phyloP scores from a whole-genome alignment of 2,329 filamentous ascomycete genomes.

The Paraphaeosphaeria minitans region DNA sequence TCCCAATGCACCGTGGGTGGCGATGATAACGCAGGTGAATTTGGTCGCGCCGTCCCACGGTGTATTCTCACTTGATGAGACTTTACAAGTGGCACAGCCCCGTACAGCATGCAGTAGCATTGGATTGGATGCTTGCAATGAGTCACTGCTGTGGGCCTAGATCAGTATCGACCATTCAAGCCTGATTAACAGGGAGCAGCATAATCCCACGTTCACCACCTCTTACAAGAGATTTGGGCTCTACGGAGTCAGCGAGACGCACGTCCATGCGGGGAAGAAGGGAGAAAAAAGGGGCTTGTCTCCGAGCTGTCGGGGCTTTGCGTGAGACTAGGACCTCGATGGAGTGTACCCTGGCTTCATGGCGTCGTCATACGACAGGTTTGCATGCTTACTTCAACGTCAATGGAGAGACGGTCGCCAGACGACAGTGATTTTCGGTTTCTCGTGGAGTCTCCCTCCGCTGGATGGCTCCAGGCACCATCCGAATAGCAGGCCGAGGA shows the following conservation, averaged over 20 bases:
- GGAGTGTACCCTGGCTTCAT: neutral
- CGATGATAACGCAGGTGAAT: neutral
- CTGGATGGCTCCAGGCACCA: neutral
- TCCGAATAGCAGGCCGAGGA: neutral
- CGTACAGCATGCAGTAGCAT: neutral
- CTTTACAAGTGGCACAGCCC: neutral
- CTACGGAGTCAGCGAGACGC: too few species aligned
- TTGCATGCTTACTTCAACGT: neutral
- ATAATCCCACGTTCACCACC: too few species aligned
- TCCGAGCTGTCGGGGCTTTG: too few species aligned
- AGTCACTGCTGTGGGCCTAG: too few species aligned
- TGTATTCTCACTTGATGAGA: neutral
- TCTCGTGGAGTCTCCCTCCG: too few species aligned
- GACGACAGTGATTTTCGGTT: too few species aligned
- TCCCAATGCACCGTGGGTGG: neutral
- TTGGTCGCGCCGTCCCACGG: neutral
- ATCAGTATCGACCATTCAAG: too few species aligned
- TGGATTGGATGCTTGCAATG: too few species aligned
- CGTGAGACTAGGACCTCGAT: neutral
- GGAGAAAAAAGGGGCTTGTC: too few species aligned
- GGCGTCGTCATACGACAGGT: neutral
- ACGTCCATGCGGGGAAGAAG: too few species aligned
- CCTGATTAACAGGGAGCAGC: too few species aligned
- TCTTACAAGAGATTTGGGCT: too few species aligned
- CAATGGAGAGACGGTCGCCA: neutral